Base-by-base conservation (phyloP, 441 rosid species). In the Aquilaria agallochum region DNA sequence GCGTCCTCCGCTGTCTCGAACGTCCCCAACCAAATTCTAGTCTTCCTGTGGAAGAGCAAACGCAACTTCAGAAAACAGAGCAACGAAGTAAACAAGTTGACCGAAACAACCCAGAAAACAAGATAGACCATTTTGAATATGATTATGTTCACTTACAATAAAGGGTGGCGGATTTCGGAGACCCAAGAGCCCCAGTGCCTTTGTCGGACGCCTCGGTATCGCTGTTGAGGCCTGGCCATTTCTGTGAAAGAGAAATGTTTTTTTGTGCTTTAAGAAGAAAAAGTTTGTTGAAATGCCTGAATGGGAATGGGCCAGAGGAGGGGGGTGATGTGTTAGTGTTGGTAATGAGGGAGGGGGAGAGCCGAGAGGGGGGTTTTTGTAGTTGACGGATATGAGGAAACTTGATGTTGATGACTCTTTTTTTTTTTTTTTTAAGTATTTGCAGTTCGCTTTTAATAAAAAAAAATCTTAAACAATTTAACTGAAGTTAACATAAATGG, bases 111-210 rank as follows among this genome's bases (percentile, higher is more conserved):
- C 42, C 42, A 11, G 11, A 55, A 14, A 20, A 13, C 11, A 62
- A 5, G 9, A 2, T 62, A 62, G 68, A 31, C 46, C 13, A 0
- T 53, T 74, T 40, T 14, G 63, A 59, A 42, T 10, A 51, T 31
- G 40, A 34, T 15, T 2, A 53, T 1, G 27, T 36, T 48, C 32
- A 42, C 80, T 79, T 80, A 95, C 99, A 95, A 62, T 63, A 95
- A 64, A 63, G 98, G 99, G 65, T 95, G 99, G 42, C 98, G 99
- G 63, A 95, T 95, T 73, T 95, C 99, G 44, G 99, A 95, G 11
- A 95, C 99, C 99, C 99, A 95, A 55, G 99, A 95, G 53, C 99
- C 99, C 99, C 98, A 95, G 66, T 95, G 99, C 73, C 99, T 82
- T 50, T 95, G 99, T 66, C 99, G 84, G 48, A 95, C 99, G 12